Evolutionary conservation across 73 alveolate genomes (phyloP), one percentile per base, ranked within the genome.

Genomic region (Uronychia setigera): DNA sequence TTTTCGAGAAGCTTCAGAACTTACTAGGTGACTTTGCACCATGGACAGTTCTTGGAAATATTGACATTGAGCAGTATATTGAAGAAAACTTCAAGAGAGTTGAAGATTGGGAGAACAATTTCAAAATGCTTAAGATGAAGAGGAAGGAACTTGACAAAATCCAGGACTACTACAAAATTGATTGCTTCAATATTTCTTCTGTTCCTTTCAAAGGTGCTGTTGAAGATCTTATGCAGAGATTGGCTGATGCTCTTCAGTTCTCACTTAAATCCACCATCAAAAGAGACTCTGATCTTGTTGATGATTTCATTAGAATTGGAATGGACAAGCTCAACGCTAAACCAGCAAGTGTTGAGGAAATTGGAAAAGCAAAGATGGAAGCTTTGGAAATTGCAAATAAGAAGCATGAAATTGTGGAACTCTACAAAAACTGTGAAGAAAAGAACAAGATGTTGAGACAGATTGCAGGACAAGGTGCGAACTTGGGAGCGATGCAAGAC

Each of bases 91-190:
- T 98, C 79, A 96, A 96, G 34, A 90, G 91, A 11, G 97, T 96
- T 46, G 97, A 90, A 59, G 99, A 98, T 85, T 98, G 99, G 99
- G 99, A 98, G 80, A 87, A 91, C 90, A 98, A 98, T 94, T 95
- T 96, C 94, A 97, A 94, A 60, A 90, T 96, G 91, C 94, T 98
- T 59, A 97, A 96, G 92, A 92, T 92, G 91, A 98, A 92, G 91
- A 83, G 98, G 59, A 95, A 89, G 79, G 99, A 98, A 31, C 86
- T 98, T 35, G 98, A 98, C 81, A 98, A 95, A 89, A 85, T 98
- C 35, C 92, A 88, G 1, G 99, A 98, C 88, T 86, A 87, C 76
- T 82, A 88, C n/a, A 96, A 95, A 82, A 90, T 98, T 14, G 99
- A 97, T 80, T 96, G 99, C 94, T 92, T 97, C 91, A 94, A 94